Base-by-base conservation (phyloP, 2,329 filamentous ascomycete genomes). In the Pyricularia grisea region DNA sequence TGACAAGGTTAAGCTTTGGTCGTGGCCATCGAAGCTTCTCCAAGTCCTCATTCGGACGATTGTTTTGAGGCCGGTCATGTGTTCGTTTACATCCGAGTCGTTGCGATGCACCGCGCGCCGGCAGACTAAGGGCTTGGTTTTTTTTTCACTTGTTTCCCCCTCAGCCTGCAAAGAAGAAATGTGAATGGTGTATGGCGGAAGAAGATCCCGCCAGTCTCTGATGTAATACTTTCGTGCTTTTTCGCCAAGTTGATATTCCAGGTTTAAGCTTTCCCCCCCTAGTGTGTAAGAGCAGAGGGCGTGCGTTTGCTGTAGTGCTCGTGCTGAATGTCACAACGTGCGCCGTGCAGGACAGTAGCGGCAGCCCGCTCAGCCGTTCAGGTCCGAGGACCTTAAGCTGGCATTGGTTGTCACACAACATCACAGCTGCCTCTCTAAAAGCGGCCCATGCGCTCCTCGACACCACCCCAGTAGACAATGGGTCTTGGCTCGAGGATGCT, bases 401-500 rank as follows among this genome's bases (percentile, higher is more conserved):
- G 33, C 33, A 36, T 36, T 14, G 10, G 33, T 36, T 12, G 33
- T 36, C 33, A 36, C 33, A 36, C 33, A 36, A 36, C 4, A 36
- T 7, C 33, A 14, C 33, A 36, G 33, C 33, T 14, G 33, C 2
- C 10, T 36, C 17, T 68, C 72, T 74, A 80, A 66, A 82, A 77
- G 25, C 77, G 78, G 63, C 80, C 79, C 75, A 88, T 87, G 68
- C 86, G 81, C 79, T 88, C 87, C 77, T 89, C 87, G 66, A 89
- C 76, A 58, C 87, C 85, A 72, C 84, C 85, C 83, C 87, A 89
- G 78, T 88, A 88, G 68, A 88, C 85, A 50, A 88, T 81, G 12
- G 87, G 87, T 63, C 87, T 79, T 2, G 87, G 87, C 77, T 90
- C 87, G 30, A 90, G 81, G 23, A 90, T 79, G 72, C 80, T 81